These are phyloP conservation scores for Boletus subparvulus DNA, from an alignment of 768 basidiomycete species.

Conservation along the genomic window DNA sequence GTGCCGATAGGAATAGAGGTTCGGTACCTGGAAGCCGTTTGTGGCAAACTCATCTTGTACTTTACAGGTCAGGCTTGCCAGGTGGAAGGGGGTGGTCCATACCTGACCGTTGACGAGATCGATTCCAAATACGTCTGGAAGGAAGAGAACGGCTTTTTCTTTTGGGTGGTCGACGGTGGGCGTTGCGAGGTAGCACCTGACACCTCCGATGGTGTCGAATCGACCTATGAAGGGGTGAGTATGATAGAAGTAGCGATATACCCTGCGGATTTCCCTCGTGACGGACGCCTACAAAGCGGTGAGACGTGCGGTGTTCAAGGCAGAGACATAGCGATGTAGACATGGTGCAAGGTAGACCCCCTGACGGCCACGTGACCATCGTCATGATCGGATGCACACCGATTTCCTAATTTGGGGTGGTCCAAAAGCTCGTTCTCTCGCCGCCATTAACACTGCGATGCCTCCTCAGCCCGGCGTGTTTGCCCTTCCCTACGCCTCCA, in stretches of 20 bases:
- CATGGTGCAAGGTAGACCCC: not conserved
- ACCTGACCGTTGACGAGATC: not conserved
- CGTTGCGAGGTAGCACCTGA: too few species aligned
- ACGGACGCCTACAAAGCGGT: too few species aligned
- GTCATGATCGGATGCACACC: constrained; percentile 22
- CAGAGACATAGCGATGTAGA: too few species aligned
- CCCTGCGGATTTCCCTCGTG: too few species aligned
- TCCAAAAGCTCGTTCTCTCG: constrained; percentile 11
- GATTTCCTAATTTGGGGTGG: constrained; percentile 20
- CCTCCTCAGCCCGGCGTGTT: constrained; percentile 73
- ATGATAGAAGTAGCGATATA: too few species aligned
- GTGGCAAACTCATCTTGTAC: constrained; percentile 1
- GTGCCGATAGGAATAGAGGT: not conserved
- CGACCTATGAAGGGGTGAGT: too few species aligned
- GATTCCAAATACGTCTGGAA: not conserved
- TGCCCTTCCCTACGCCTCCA: constrained; percentile 54
- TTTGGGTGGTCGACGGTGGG: not conserved
- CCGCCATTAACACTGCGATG: constrained; percentile 36
- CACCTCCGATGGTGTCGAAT: too few species aligned
- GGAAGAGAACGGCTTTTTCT: not conserved
- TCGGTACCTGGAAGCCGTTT: not conserved
- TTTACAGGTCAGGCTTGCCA: not conserved
- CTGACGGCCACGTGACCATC: constrained; percentile 15
- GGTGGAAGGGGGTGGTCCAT: not conserved
- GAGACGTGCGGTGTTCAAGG: not conserved